phyloP scores from a whole-genome alignment of 2,329 filamentous ascomycete genomes.

The Nemania diffusa region DNA sequence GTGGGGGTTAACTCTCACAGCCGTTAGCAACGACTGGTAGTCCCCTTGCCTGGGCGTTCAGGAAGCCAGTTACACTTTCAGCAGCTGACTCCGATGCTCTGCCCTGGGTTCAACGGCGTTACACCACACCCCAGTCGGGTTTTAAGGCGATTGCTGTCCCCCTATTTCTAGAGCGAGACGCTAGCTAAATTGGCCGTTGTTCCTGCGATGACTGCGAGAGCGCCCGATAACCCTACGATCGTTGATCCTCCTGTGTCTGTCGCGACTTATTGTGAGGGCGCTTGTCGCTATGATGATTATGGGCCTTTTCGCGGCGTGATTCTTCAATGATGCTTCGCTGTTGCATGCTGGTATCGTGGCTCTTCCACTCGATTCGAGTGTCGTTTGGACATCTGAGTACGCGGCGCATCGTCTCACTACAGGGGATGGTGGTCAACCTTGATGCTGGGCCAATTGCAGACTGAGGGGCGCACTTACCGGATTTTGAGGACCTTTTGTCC shows the following conservation, averaged over 20 bases:
- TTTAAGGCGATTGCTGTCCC: neutral
- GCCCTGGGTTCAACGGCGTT: conserved; percentile 5
- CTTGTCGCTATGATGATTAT: conserved; percentile 53
- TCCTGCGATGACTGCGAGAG: neutral
- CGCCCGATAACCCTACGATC: conserved; percentile 40
- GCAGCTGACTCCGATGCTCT: conserved; percentile 7
- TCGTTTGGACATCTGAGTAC: conserved; percentile 86
- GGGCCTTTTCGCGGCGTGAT: conserved; percentile 84
- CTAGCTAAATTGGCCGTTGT: neutral
- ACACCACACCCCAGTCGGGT: neutral
- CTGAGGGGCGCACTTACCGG: conserved; percentile 68
- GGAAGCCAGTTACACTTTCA: conserved; percentile 2
- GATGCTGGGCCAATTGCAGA: neutral
- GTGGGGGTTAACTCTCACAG: neutral
- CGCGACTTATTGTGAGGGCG: conserved; percentile 47
- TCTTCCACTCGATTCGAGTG: conserved; percentile 94
- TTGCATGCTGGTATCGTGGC: conserved; percentile 94
- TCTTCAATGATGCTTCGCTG: conserved; percentile 92
- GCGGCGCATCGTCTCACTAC: conserved; percentile 91
- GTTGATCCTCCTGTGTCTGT: conserved; percentile 48
- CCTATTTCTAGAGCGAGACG: neutral
- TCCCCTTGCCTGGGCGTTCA: conserved; percentile 13
- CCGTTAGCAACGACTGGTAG: conserved; percentile 7
- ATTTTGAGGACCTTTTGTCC: conserved; percentile 96
- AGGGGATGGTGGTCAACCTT: conserved; percentile 35